Evolutionary conservation across 805 yeast species (phyloP), one percentile per base, ranked within the genome.

Genomic region (Scheffersomyces spartinae): DNA sequence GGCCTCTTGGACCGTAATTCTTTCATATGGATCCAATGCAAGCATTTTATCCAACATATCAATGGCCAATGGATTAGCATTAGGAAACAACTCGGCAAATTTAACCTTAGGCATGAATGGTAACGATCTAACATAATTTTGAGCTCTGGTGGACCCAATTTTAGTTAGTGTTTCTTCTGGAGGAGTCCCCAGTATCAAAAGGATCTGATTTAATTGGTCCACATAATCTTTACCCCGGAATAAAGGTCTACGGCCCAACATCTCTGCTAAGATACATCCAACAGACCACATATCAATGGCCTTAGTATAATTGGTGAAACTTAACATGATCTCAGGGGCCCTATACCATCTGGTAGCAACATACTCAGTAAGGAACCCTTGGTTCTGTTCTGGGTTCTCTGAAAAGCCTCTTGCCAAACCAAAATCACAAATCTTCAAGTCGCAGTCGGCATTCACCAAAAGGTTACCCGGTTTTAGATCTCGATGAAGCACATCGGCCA

Each of bases 341-440:
- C 98, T 65, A 53, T 91, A 91, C 98, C 98, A 91, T 49, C 98
- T 68, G 1, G 98, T 91, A 17, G 98, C 97, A 15, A 91, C 98
- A 47, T 91, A 91, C 51, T 88, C 97, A 1, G 98, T 91, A 63
- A 88, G 60, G 43, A 84, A 88, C n/a, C 95, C 96, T 17, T 81
- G 80, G 40, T 85, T 84, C 40, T 76, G 81, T 32, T 76, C 86
- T 1, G 85, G 81, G 42, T 76, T 78, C 32, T 74, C 74, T 7
- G 84, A 73, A 39, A 79, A 85, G 18, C 96, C 95, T 48, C 96
- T 69, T 1, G 97, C 96, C 31, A 88, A 64, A 10, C 98, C 97
- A 50, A 88, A 88, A 54, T 91, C 98, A 59, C 97, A 88, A 25
- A 88, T 83, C 49, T 88, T 88, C 44, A 88, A 66, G 52, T 88